Evolutionary conservation across 495 filamentous ascomycete genomes (phyloP).

Genomic region (Cryomyces minteri): DNA sequence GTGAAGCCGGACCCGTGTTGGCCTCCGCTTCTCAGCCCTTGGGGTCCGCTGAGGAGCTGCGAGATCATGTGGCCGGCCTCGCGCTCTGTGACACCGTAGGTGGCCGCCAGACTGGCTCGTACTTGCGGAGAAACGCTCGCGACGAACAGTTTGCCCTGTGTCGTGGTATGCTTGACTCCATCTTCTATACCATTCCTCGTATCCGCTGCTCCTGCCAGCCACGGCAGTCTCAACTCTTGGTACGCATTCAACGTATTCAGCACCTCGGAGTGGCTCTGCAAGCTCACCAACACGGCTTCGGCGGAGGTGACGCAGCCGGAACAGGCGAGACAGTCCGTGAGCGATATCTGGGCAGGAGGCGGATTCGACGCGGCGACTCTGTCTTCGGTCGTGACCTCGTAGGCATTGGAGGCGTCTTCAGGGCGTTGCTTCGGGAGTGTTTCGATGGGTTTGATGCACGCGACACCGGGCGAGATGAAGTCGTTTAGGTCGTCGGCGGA

Average conservation of each 20-base stretch:
- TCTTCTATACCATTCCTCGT: conserved; percentile 10
- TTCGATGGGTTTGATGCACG: conserved; percentile 95
- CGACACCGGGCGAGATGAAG: conserved; percentile 93
- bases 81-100: conserved; percentile 49
- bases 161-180: neutral
- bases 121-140: conserved; percentile 86
- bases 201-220: conserved; percentile 1
- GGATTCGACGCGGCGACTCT: conserved; percentile 38
- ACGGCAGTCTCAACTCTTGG: conserved; percentile 22
- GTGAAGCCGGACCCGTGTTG: conserved; percentile 58
- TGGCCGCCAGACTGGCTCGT: conserved; percentile 70
- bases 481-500: conserved; percentile 95
- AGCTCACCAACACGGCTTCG: conserved; percentile 79
- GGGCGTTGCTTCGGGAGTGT: conserved; percentile 46
- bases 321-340: conserved; percentile 94
- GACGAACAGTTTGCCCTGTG: conserved; percentile 49
- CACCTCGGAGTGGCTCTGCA: conserved; percentile 86
- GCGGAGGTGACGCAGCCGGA: conserved; percentile 96
- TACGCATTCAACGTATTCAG: conserved; percentile 58
- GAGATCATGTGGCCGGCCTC: conserved; percentile 67
- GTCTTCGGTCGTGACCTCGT: conserved; percentile 87
- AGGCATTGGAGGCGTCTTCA: conserved; percentile 30
- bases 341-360: conserved; percentile 72
- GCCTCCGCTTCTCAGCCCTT: conserved; percentile 50
- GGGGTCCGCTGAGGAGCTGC: conserved; percentile 52